A percentile compares a stretch with the other conserved stretches of the same genome.
These are phyloP conservation scores for Seiridium cupressi DNA, from an alignment of 2,329 filamentous ascomycete species.

Conservation along the genomic window DNA sequence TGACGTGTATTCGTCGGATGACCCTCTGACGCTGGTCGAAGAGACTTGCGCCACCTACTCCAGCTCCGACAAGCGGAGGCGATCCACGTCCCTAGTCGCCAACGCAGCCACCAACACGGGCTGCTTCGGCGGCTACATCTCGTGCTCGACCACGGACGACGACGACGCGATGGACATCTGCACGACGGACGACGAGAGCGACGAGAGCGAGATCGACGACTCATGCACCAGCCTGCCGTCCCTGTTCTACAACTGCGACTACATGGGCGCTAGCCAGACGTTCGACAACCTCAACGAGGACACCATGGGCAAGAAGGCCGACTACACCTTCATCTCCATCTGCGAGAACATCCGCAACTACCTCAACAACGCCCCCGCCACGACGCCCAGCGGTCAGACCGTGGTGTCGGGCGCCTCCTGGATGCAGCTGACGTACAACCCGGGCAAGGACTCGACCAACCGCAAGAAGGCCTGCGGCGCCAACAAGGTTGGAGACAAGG, in stretches of 20 bases:
- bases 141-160: conserved; percentile 12
- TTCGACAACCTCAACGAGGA: background rate
- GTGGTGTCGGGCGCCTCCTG: background rate
- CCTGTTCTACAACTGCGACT: background rate
- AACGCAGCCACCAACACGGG: background rate
- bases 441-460: background rate
- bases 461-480: background rate
- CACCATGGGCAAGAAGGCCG: background rate
- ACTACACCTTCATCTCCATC: background rate
- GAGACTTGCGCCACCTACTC: background rate
- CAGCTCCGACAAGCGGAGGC: background rate
- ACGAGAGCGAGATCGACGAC: background rate
- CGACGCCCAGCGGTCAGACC: background rate
- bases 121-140: background rate
- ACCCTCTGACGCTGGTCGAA: background rate
- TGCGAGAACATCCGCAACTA: background rate
- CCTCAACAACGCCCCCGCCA: background rate
- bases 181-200: conserved; percentile 21
- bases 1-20: background rate
- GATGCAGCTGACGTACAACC: background rate
- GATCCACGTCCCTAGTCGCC: background rate
- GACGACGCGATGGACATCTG: conserved; percentile 32
- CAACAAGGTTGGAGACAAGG: background rate
- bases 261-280: background rate
- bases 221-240: background rate